Percentiles rank a stretch among this genome's conserved stretches.
These are phyloP conservation scores for Stachybotrys chartarum DNA, from an alignment of 2,329 filamentous ascomycete genomes.

Conservation along the genomic window DNA sequence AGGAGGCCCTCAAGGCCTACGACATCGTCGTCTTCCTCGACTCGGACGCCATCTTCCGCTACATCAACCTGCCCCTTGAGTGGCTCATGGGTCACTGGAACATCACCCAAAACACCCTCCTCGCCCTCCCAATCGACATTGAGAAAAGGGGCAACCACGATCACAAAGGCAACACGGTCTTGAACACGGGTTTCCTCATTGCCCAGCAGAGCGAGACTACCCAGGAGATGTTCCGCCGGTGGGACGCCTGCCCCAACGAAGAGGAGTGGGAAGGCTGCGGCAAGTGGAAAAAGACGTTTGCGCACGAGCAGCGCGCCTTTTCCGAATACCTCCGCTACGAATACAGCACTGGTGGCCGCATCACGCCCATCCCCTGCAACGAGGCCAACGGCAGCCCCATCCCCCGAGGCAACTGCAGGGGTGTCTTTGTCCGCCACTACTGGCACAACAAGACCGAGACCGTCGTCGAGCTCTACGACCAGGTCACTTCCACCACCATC, in stretches of 20 bases:
- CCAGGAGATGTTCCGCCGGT: constrained; percentile 35
- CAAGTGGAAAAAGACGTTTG: constrained; percentile 16
- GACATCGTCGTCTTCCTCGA: constrained; percentile 30
- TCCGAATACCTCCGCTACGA: constrained; percentile 28
- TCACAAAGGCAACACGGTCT: constrained; percentile 24
- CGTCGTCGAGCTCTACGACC: not conserved
- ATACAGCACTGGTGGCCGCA: constrained; percentile 17
- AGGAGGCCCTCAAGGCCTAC: constrained; percentile 27
- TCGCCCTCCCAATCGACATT: constrained; percentile 28
- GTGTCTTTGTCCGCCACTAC: constrained; percentile 27
- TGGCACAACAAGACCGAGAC: constrained; percentile 25
- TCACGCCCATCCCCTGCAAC: constrained; percentile 24
- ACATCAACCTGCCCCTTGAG: constrained; percentile 30
- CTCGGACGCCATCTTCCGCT: constrained; percentile 30
- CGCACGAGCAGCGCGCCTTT: constrained; percentile 29
- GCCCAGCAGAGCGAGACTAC: constrained; percentile 36
- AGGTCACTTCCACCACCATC: not conserved
- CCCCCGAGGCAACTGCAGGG: constrained; percentile 21
- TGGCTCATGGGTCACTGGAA: constrained; percentile 35
- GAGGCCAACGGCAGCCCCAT: constrained; percentile 31
- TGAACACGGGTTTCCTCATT: constrained; percentile 43
- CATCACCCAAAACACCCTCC: constrained; percentile 22
- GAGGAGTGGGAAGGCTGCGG: constrained; percentile 22
- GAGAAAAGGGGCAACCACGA: constrained; percentile 23
- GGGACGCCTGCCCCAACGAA: constrained; percentile 29